phyloP scores from a whole-genome alignment of 495 filamentous ascomycete genomes.

The Neurospora sp. region DNA sequence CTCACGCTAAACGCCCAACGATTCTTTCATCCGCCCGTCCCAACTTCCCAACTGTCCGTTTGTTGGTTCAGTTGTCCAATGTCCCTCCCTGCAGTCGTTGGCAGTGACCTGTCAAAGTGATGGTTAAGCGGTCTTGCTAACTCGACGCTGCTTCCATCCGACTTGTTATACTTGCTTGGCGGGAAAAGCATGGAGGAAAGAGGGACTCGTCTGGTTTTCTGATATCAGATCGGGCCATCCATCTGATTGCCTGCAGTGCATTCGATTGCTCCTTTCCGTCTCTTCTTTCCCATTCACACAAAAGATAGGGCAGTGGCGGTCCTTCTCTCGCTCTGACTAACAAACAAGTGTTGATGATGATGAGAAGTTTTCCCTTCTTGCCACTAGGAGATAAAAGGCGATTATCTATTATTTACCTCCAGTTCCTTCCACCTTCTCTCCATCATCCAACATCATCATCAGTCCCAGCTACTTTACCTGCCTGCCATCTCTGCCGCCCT shows the following conservation, averaged over 20 bases:
- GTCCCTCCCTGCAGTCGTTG: not conserved
- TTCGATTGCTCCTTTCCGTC: not conserved
- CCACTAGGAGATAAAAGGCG: not conserved
- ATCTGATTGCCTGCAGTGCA: not conserved
- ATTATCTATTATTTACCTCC: not conserved
- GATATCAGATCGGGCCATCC: not conserved
- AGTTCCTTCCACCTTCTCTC: not conserved
- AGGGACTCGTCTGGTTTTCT: not conserved
- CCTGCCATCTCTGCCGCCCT: not conserved
- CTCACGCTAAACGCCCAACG: not conserved
- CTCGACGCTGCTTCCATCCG: not conserved
- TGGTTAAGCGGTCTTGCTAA: not conserved
- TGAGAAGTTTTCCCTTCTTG: not conserved
- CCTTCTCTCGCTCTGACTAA: not conserved
- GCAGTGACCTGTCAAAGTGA: not conserved
- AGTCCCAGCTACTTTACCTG: not conserved
- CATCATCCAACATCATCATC: not conserved
- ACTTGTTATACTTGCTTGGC: not conserved
- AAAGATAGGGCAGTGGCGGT: not conserved
- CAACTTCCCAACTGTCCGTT: not conserved
- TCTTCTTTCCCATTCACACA: not conserved
- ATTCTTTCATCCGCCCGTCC: not conserved
- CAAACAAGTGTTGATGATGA: not conserved
- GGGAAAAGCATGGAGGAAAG: not conserved
- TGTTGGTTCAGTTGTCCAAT: not conserved